These are phyloP conservation scores for Conidiobolus incongruus DNA, from an alignment of 371 early-diverging fungal genomes.

Conservation along the genomic window DNA sequence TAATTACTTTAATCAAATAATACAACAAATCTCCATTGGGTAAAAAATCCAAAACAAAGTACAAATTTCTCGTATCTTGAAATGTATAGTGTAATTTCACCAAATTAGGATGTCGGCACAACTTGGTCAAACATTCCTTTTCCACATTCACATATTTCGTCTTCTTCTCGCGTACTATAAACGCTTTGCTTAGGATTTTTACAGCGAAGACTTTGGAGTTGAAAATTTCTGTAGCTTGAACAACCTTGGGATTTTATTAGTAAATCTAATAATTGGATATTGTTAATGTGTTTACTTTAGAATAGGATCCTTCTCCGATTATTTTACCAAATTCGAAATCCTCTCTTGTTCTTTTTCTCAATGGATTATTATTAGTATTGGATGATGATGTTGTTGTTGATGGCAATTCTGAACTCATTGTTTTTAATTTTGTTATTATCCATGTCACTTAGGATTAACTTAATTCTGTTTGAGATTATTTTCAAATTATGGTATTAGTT, in stretches of 20 bases:
- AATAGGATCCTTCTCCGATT: conserved; percentile 90
- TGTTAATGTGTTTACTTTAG: conserved; percentile 40
- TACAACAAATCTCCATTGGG: conserved; percentile 78
- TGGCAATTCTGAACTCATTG: no score
- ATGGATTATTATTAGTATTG: no score
- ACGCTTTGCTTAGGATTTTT: conserved; percentile 83
- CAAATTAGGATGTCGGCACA: conserved; percentile 79
- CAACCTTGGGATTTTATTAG: conserved; percentile 19
- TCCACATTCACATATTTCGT: conserved; percentile 88
- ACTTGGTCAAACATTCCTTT: conserved; percentile 58
- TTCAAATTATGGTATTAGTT: no score
- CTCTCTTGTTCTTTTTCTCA: conserved; percentile 22
- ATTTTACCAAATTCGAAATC: conserved; percentile 71
- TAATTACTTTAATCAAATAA: conserved; percentile 31
- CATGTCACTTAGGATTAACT: no score
- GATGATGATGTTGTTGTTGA: no score
- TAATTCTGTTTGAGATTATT: no score
- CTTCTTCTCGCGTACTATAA: conserved; percentile 80
- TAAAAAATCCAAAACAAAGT: conserved; percentile 76
- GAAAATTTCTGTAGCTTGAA: conserved; percentile 36
- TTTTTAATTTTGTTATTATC: no score
- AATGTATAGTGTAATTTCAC: conserved; percentile 84
- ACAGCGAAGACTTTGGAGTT: conserved; percentile 59
- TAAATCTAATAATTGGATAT: conserved; percentile 2
- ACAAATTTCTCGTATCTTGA: conserved; percentile 44